Conservation (phyloP, 495 filamentous ascomycete species). For the Pseudoneurospora amorphoporcata region DNA sequence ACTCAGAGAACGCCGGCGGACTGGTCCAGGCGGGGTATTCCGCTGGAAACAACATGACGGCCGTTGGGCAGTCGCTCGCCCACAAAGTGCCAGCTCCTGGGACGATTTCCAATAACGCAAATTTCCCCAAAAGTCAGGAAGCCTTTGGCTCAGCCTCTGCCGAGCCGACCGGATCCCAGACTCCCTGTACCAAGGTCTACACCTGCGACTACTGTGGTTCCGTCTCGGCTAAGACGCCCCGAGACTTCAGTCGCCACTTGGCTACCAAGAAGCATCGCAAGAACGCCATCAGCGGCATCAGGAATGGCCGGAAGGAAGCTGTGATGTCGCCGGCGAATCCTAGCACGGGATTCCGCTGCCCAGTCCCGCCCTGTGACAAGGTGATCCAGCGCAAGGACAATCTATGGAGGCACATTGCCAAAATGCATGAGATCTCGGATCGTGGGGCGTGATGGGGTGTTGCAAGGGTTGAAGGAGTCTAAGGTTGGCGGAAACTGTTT, state of each 20-base stretch:
- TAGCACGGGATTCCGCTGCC: neutral
- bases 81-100: neutral
- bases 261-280: neutral
- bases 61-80: neutral
- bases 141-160: neutral
- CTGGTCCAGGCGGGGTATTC: neutral
- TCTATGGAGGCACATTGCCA: neutral
- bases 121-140: rapidly evolving
- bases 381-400: neutral
- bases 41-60: neutral
- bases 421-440: neutral
- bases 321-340: neutral
- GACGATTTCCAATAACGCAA: rapidly evolving
- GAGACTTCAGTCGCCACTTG: neutral
- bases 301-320: too few relatives aligned
- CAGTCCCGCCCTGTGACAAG: neutral
- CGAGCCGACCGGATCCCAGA: neutral
- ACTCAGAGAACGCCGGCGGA: rapidly evolving
- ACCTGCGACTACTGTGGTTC: neutral
- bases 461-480: neutral
- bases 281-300: neutral
- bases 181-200: neutral
- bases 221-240: neutral
- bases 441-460: neutral
- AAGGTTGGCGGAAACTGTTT: neutral